These are phyloP conservation scores for Ambispora gerdemannii DNA, from an alignment of 192 early-diverging fungal genomes.

Conservation along the genomic window DNA sequence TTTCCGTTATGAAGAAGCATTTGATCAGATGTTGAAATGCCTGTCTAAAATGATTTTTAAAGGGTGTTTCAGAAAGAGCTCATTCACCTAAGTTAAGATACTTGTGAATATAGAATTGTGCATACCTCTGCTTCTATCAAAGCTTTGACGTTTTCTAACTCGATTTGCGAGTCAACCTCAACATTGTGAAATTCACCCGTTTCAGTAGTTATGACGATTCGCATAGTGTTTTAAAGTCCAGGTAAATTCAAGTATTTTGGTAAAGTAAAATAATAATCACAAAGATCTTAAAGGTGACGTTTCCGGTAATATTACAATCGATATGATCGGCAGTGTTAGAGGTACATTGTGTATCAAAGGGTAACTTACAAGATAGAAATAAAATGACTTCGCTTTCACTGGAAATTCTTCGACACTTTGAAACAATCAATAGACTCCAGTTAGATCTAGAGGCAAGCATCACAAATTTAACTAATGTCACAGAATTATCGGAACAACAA, in stretches of 20 bases:
- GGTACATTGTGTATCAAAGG: no score
- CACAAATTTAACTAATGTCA: slow-evolving; percentile 25
- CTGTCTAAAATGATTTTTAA: slow-evolving; percentile 54
- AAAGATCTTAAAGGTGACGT: no score
- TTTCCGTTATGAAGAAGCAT: slow-evolving; percentile 63
- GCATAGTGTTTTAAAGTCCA: no score
- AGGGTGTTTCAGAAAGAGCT: no score
- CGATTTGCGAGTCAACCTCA: slow-evolving; percentile 72
- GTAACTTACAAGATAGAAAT: no score
- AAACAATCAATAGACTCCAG: slow-evolving; percentile 17
- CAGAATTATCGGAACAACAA: slow-evolving; percentile 12
- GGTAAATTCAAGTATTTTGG: no score
- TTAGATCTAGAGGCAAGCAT: slow-evolving; percentile 22
- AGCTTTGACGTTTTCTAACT: slow-evolving; percentile 72
- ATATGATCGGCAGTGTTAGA: no score
- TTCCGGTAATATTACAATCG: no score
- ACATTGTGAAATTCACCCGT: slow-evolving; percentile 58
- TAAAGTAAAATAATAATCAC: no score
- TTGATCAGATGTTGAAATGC: slow-evolving; percentile 62
- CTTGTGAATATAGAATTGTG: no score
- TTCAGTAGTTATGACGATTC: slow-evolving; percentile 57
- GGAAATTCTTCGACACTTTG: slow-evolving; percentile 3
- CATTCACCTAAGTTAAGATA: no score
- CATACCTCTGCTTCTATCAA: slow-evolving; percentile 79
- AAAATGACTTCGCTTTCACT: slow-evolving; percentile 11